These are phyloP conservation scores for Hypoxylon sp. DNA, from an alignment of 2,329 filamentous ascomycete species.

Conservation along the genomic window DNA sequence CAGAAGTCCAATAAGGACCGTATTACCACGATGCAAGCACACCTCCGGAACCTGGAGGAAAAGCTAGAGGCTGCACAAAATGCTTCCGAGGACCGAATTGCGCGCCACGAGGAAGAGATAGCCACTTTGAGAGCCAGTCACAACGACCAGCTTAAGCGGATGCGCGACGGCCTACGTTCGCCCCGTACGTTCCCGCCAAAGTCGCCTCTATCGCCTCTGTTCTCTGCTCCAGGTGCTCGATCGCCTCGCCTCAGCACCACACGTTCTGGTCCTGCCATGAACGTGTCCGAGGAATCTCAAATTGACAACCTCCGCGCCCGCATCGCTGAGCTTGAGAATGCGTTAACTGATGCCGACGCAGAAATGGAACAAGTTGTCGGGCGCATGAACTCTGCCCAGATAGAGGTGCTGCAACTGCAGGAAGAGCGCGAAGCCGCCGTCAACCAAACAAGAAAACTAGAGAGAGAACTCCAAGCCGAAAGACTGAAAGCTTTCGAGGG, in stretches of 20 bases:
- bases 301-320: slow-evolving; percentile 82
- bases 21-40: slow-evolving; percentile 86
- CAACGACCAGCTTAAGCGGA: slow-evolving; percentile 81
- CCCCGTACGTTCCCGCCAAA: slow-evolving; percentile 69
- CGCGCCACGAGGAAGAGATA: slow-evolving; percentile 89
- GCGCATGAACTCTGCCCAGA: slow-evolving; percentile 85
- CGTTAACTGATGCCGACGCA: slow-evolving; percentile 79
- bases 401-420: slow-evolving; percentile 85
- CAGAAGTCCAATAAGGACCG: slow-evolving; percentile 84
- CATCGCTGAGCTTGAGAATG: slow-evolving; percentile 87
- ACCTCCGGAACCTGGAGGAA: slow-evolving; percentile 86
- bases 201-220: slow-evolving; percentile 74
- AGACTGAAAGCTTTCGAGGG: slow-evolving; percentile 68
- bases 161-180: slow-evolving; percentile 69
- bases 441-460: slow-evolving; percentile 77
- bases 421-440: slow-evolving; percentile 81
- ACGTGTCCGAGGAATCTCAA: slow-evolving; percentile 79
- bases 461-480: slow-evolving; percentile 76
- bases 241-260: slow-evolving; percentile 68
- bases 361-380: slow-evolving; percentile 89
- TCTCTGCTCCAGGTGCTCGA: slow-evolving; percentile 62
- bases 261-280: slow-evolving; percentile 69
- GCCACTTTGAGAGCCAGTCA: slow-evolving; percentile 81
- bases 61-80: slow-evolving; percentile 86
- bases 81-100: slow-evolving; percentile 85